A percentile compares a stretch with the other conserved stretches of the same genome.
phyloP scores from a whole-genome alignment of 1,284 basidiomycete genomes.

The Violaceomyces palustris region DNA sequence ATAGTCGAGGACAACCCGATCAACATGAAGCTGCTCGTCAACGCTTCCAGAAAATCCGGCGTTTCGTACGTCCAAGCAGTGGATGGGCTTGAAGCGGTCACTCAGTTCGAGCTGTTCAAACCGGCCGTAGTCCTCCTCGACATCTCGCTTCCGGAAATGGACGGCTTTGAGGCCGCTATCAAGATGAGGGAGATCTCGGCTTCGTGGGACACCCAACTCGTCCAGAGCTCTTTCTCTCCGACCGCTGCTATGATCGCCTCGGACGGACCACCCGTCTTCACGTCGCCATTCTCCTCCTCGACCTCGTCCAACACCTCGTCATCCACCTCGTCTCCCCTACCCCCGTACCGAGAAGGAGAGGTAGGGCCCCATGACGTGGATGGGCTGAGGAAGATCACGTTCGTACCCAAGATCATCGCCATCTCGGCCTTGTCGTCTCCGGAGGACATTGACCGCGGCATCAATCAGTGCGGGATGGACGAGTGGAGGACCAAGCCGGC shows the following conservation, averaged over 20 bases:
- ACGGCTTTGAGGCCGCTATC: conserved; percentile 37
- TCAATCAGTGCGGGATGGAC: conserved; percentile 4
- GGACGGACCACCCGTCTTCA: too few species aligned
- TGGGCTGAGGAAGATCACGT: too few species aligned
- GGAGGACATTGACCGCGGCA: conserved; percentile 3
- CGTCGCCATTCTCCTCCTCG: too few species aligned
- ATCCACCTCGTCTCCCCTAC: too few species aligned
- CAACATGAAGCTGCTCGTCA: conserved; percentile 38
- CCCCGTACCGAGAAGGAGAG: too few species aligned
- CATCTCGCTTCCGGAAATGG: conserved; percentile 36
- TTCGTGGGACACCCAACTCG: too few species aligned
- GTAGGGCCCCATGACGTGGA: too few species aligned
- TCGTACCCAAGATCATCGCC: conserved; percentile 3
- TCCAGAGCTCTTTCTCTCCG: too few species aligned
- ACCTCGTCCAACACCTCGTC: too few species aligned
- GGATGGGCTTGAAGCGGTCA: conserved; percentile 37
- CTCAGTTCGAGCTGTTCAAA: conserved; percentile 21
- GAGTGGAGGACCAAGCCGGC: conserved; percentile 8
- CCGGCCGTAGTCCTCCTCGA: conserved; percentile 41
- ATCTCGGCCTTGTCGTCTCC: conserved; percentile 5
- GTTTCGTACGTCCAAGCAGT: conserved; percentile 28
- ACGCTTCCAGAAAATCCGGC: conserved; percentile 21
- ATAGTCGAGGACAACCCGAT: conserved; percentile 46
- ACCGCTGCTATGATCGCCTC: too few species aligned
- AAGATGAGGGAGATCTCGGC: too few species aligned